phyloP scores from a whole-genome alignment of 371 early-diverging fungal genomes.

The Coemansia sp. region DNA sequence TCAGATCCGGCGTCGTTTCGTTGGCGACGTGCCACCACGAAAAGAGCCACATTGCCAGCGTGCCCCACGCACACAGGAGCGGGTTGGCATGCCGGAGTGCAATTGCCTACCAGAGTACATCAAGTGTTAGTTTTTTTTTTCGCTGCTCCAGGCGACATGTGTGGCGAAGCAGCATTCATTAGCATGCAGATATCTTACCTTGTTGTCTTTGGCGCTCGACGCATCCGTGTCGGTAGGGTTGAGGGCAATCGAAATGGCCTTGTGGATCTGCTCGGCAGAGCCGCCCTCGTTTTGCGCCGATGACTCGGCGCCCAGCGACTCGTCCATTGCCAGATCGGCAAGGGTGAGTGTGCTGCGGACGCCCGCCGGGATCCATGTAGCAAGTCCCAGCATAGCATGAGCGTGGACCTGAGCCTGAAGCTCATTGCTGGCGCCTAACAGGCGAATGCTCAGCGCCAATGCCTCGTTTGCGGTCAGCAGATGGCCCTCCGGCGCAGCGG shows the following conservation, averaged over 20 bases:
- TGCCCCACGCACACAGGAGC: slow-evolving; percentile 39
- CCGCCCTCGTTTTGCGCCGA: not conserved
- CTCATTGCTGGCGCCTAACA: slow-evolving; percentile 8
- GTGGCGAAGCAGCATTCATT: not conserved
- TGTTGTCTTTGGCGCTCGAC: slow-evolving; percentile 3
- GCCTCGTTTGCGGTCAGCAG: slow-evolving; percentile 26
- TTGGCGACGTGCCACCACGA: slow-evolving; percentile 33
- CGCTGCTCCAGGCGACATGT: not conserved
- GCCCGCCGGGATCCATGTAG: slow-evolving; percentile 29
- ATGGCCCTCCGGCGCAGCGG: slow-evolving; percentile 28
- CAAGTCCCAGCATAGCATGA: slow-evolving; percentile 26
- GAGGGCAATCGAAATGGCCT: slow-evolving; percentile 9
- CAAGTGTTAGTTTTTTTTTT: slow-evolving; percentile 1
- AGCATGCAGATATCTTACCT: slow-evolving; percentile 5
- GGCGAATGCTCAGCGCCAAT: slow-evolving; percentile 26
- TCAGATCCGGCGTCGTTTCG: slow-evolving; percentile 37
- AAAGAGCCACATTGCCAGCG: slow-evolving; percentile 38
- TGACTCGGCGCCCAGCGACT: slow-evolving; percentile 3
- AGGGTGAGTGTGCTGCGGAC: slow-evolving; percentile 37
- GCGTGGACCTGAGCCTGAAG: slow-evolving; percentile 30
- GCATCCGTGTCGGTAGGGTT: not conserved
- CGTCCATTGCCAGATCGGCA: slow-evolving; percentile 34
- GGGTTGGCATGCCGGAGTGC: slow-evolving; percentile 37
- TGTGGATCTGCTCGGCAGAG: not conserved
- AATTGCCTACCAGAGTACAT: slow-evolving; percentile 19